Base-by-base conservation (phyloP, 306 rosid genomes). In the Oemleria cerasiformis region DNA sequence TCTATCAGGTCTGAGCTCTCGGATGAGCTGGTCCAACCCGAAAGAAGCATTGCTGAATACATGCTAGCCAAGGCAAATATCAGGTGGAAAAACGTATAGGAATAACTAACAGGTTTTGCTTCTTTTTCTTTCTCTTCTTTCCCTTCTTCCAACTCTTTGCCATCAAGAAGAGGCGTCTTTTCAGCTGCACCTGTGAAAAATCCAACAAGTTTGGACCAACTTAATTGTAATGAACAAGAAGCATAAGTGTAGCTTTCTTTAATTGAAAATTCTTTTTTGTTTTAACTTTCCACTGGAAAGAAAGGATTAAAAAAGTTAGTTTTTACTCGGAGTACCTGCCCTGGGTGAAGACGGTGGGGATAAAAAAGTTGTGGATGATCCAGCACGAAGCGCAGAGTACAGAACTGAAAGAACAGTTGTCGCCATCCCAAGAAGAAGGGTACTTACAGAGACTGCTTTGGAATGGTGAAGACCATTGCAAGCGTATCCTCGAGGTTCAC, bases 31-130 rank as follows among this genome's bases (percentile, higher is more conserved):
- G 97, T 91, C 99, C 97, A 95, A 61, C 97, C 96, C 48, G 97
- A 91, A 68, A 94, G 96, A 67, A 95, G 97, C 99, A 95, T 95
- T 14, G 92, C 96, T 15, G 99, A 85, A 67, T 95, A 91, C 99
- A 95, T 95, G 86, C 88, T 91, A 64, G 99, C 97, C 68, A 91
- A 79, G 20, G 97, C 96, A 83, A 91, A 95, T 79, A 95, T 95
- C 71, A 91, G 78, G 90, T 95, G 96, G 87, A 91, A 95, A 82
- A 95, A 91, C 16, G 92, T 85, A 64, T 91, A 95, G 1, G 97
- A 95, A 73, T 95, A 95, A 75, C 90, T 91, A 25, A 95, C 96
- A 0, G 92, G 92, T 0, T 41, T 59, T 4, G 82, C 87, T 79
- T 95, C 96, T 67, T 87, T 86, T 55, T 91, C 96, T 13, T 76